Conservation (phyloP, 1,139 yeast species). For the Debaryomyces sp. region DNA sequence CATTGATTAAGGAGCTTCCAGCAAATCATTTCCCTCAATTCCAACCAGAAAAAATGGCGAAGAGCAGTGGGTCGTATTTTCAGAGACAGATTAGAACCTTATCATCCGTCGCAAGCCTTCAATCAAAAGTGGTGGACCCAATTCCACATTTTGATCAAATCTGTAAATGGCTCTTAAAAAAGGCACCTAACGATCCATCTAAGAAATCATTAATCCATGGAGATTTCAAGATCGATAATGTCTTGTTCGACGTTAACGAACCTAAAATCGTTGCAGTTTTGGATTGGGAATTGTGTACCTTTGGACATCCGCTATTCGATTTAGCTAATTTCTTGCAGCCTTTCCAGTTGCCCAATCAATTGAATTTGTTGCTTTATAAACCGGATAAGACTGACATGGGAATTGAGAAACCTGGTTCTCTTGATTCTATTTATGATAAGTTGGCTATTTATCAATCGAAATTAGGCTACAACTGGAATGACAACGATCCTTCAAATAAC, state of each 20-base stretch:
- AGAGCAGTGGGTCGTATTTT: slow-evolving; percentile 44
- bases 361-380: slow-evolving; percentile 31
- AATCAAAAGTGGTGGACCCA: slow-evolving; percentile 50
- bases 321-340: slow-evolving; percentile 64
- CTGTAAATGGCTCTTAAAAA: slow-evolving; percentile 42
- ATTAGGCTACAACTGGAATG: slow-evolving; percentile 39
- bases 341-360: slow-evolving; percentile 47
- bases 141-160: slow-evolving; percentile 53
- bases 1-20: slow-evolving; percentile 49
- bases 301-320: slow-evolving; percentile 70
- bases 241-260: slow-evolving; percentile 55
- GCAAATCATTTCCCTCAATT: slow-evolving; percentile 50
- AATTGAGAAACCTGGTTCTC: slow-evolving; percentile 34
- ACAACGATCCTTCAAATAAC: slow-evolving; percentile 36
- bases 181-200: slow-evolving; percentile 53
- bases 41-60: slow-evolving; percentile 28
- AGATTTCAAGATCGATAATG: slow-evolving; percentile 67
- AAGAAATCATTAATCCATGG: slow-evolving; percentile 60
- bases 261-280: slow-evolving; percentile 58
- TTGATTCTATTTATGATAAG: slow-evolving; percentile 23
- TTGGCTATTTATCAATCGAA: slow-evolving; percentile 30
- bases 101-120: slow-evolving; percentile 49
- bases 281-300: slow-evolving; percentile 72
- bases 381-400: slow-evolving; percentile 41
- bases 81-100: slow-evolving; percentile 58